These are phyloP conservation scores for Aspergillus pseudotamarii DNA, from an alignment of 2,329 filamentous ascomycete species.

Conservation along the genomic window DNA sequence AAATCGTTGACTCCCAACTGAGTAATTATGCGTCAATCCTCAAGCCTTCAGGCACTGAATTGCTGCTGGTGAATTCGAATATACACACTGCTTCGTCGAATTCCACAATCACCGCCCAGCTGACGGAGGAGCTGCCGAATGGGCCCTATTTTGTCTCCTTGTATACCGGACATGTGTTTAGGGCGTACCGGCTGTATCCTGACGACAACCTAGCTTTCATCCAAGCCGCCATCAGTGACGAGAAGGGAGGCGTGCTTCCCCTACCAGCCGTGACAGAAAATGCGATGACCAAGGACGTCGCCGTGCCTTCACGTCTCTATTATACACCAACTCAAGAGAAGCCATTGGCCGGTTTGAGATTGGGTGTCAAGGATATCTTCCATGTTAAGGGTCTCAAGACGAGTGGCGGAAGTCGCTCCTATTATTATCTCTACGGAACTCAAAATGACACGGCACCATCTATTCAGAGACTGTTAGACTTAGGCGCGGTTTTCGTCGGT, in stretches of 20 bases:
- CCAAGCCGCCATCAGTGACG: slow-evolving; percentile 44
- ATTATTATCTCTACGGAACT: slow-evolving; percentile 55
- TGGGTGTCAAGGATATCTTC: slow-evolving; percentile 67
- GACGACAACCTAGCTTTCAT: slow-evolving; percentile 55
- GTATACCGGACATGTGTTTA: slow-evolving; percentile 47
- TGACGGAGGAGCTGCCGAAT: slow-evolving; percentile 35
- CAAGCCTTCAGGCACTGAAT: not conserved
- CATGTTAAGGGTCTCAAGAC: slow-evolving; percentile 61
- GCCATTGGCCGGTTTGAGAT: slow-evolving; percentile 59
- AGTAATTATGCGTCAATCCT: slow-evolving; percentile 3
- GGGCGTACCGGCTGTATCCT: slow-evolving; percentile 54
- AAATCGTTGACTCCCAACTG: not conserved
- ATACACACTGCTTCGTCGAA: not conserved
- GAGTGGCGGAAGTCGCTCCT: slow-evolving; percentile 61
- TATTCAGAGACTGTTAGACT: slow-evolving; percentile 59
- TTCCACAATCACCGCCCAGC: not conserved
- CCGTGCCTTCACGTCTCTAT: slow-evolving; percentile 64
- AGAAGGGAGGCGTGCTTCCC: slow-evolving; percentile 18
- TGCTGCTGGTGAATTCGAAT: slow-evolving; percentile 7
- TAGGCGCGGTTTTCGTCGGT: slow-evolving; percentile 55
- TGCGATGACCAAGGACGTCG: slow-evolving; percentile 44
- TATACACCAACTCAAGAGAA: slow-evolving; percentile 56
- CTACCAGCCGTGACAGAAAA: slow-evolving; percentile 18
- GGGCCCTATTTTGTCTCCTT: slow-evolving; percentile 56
- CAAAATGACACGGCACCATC: slow-evolving; percentile 52